Conservation (phyloP, 768 basidiomycete genomes). For the Russula sp. region DNA sequence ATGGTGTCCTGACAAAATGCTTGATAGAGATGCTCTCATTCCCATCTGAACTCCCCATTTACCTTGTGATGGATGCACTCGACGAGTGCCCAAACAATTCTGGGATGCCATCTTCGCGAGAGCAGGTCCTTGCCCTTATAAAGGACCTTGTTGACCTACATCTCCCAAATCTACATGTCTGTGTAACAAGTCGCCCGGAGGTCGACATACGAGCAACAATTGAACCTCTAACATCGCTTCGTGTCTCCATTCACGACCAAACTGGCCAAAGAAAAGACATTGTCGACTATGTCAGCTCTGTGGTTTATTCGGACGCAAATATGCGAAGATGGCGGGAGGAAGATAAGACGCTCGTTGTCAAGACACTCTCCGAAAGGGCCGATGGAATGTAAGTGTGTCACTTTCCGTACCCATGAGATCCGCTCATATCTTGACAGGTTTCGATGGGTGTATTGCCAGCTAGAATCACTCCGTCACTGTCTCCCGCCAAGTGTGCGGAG, state of each 20-base stretch:
- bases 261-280: slow-evolving; percentile 5
- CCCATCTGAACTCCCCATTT: neutral
- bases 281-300: neutral
- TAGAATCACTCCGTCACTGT: slow-evolving; percentile 2
- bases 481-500: neutral
- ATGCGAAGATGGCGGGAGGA: slow-evolving; percentile 15
- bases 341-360: slow-evolving; percentile 1
- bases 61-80: slow-evolving; percentile 1
- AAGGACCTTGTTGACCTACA: neutral
- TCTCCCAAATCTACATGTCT: neutral
- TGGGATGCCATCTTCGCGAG: neutral
- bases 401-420: too few relatives aligned
- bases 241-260: slow-evolving; percentile 6
- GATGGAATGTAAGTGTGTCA: slow-evolving; percentile 2
- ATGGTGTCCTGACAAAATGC: neutral
- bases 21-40: neutral
- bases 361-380: slow-evolving; percentile 1
- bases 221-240: neutral
- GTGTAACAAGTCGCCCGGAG: neutral
- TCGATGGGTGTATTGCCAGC: slow-evolving; percentile 1
- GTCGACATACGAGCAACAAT: neutral
- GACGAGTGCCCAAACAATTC: slow-evolving; percentile 5
- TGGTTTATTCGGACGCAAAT: neutral
- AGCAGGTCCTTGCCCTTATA: neutral
- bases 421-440: neutral